Conservation (phyloP, 257 asterid species). For the Solanum tacnaense region DNA sequence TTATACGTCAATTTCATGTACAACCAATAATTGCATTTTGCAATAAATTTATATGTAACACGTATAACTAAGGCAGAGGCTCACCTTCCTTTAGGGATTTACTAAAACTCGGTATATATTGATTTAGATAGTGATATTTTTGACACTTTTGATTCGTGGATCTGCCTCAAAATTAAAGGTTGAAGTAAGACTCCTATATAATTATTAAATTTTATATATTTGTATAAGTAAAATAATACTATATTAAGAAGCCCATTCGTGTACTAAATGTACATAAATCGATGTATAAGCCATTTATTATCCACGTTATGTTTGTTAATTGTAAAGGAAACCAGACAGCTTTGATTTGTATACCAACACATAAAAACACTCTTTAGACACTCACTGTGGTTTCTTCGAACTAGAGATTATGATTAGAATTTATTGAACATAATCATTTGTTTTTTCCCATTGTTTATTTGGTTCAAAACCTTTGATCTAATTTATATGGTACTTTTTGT, state of each 20-base stretch:
- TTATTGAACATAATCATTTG: neutral
- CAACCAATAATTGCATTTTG: too few species aligned
- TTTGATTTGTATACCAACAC: neutral
- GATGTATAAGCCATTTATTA: neutral
- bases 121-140: neutral
- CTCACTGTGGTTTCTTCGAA: neutral
- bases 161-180: neutral
- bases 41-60: too few species aligned
- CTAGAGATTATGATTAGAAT: too few species aligned
- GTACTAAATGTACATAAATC: neutral
- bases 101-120: too few species aligned
- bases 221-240: too few species aligned
- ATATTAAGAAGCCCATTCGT: neutral
- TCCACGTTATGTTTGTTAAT: neutral
- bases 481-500: neutral
- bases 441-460: neutral
- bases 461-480: neutral
- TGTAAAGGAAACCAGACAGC: constrained; percentile 7
- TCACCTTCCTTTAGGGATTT: too few species aligned
- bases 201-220: too few species aligned
- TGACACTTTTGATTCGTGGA: neutral
- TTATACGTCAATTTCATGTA: too few species aligned
- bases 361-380: neutral
- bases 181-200: too few species aligned
- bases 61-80: too few species aligned